phyloP scores from a whole-genome alignment of 75 land plant species.

The Picea glauca region DNA sequence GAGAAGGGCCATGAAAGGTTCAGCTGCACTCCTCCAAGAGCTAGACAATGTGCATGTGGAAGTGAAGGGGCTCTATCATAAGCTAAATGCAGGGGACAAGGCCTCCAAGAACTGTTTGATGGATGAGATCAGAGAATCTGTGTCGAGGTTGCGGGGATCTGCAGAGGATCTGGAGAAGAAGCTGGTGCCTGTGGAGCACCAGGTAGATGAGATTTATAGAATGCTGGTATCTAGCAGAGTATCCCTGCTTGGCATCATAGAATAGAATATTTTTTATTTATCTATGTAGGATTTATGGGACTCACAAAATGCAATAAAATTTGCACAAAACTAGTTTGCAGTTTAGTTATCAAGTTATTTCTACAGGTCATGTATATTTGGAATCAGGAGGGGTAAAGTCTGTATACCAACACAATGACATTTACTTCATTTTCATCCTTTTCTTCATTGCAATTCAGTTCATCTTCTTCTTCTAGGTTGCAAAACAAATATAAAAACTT shows the following conservation, averaged over 20 bases:
- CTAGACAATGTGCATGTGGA: constrained; percentile 17
- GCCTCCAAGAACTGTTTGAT: not conserved
- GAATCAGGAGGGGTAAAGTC: too few relatives aligned
- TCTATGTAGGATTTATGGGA: too few relatives aligned
- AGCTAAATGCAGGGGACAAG: constrained; percentile 1
- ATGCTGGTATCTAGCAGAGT: constrained; percentile 21
- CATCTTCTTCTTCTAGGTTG: too few relatives aligned
- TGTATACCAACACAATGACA: too few relatives aligned
- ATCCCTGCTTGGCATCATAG: constrained; percentile 18
- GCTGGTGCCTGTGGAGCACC: constrained; percentile 17
- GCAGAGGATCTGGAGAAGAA: constrained; percentile 14
- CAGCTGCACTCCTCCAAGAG: constrained; percentile 19
- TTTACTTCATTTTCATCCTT: too few relatives aligned
- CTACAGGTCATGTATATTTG: too few relatives aligned
- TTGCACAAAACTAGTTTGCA: too few relatives aligned
- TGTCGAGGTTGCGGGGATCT: not conserved
- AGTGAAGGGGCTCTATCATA: constrained; percentile 8
- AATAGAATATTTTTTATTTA: too few relatives aligned
- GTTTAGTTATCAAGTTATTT: too few relatives aligned
- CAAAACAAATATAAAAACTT: too few relatives aligned
- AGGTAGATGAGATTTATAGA: constrained; percentile 26
- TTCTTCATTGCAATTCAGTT: too few relatives aligned
- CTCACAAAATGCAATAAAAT: too few relatives aligned
- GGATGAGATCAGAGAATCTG: constrained; percentile 10
- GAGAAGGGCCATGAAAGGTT: constrained; percentile 20